Conservation (phyloP, 495 filamentous ascomycete genomes). For the Pseudoneurospora amorphoporcata region DNA sequence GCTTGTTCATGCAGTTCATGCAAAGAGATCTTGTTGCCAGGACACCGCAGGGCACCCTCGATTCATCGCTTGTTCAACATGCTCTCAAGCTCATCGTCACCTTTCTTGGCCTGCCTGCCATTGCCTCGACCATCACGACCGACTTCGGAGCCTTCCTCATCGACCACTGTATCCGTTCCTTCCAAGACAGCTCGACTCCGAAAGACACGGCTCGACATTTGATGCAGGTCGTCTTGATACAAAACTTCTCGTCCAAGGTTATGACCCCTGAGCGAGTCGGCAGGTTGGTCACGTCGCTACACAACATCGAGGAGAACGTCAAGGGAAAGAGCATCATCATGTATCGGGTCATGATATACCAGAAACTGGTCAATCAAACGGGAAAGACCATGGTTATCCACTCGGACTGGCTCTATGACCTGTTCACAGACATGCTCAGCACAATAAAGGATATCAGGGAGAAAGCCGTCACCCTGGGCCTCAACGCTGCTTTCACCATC, state of each 20-base stretch:
- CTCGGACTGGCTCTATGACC: constrained; percentile 65
- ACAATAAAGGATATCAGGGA: constrained; percentile 61
- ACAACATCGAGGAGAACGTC: constrained; percentile 60
- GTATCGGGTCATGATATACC: constrained; percentile 66
- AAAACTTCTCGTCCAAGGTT: constrained; percentile 62
- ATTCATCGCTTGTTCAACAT: constrained; percentile 59
- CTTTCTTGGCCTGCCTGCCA: constrained; percentile 56
- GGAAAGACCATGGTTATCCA: constrained; percentile 53
- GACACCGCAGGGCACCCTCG: constrained; percentile 36
- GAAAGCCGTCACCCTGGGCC: constrained; percentile 63
- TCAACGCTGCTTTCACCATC: constrained; percentile 50
- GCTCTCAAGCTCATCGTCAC: constrained; percentile 63
- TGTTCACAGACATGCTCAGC: constrained; percentile 75
- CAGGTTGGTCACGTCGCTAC: constrained; percentile 55
- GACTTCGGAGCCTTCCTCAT: constrained; percentile 72
- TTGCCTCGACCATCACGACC: constrained; percentile 54
- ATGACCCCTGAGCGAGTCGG: constrained; percentile 60
- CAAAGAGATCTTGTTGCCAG: constrained; percentile 61
- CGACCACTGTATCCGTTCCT: constrained; percentile 61
- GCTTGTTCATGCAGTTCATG: constrained; percentile 63
- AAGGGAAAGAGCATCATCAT: constrained; percentile 67
- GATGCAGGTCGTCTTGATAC: constrained; percentile 64
- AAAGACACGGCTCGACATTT: constrained; percentile 71
- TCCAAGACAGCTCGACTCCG: constrained; percentile 45
- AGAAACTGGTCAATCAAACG: constrained; percentile 58